Evolutionary conservation across 345 rosid species (phyloP), one percentile per base, ranked within the genome.

Genomic region (Corchorus olitorius): DNA sequence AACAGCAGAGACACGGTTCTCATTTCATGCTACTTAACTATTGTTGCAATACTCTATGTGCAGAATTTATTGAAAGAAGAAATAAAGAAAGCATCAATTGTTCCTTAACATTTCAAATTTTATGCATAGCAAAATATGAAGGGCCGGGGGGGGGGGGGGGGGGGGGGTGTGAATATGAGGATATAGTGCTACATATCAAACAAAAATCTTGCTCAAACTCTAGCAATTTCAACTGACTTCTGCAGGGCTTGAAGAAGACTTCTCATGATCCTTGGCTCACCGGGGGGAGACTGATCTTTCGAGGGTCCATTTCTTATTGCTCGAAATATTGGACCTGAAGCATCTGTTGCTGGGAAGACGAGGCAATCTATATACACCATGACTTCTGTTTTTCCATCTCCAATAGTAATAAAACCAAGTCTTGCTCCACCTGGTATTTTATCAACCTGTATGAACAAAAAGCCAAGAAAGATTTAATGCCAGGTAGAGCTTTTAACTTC

Each of bases 221-320:
- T 88, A 79, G 99, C 90, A 60, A 95, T 83, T 75, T 87, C 87
- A 60, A 90, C 89, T 0, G 97, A 93, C 81, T 78, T 88, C 83
- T 88, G 79, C 35, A 93, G 89, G 41, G 97, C 98, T 17, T 83
- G 88, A 48, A 91, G 92, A 66, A 93, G 94, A 55, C 98, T 92
- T 88, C 98, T 91, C 98, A 91, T 91, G 88, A 95, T 93, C 74
- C 96, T 92, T 17, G 94, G 93, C 79, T 93, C 97, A 45, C 97
- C 96, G 0, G 99, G 98, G 43, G 97, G 94, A 22, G 94, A 76
- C 63, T 82, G 80, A 55, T 89, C 91, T 81, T 90, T 95, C 76
- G 78, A 41, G 22, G 82, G 77, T 6, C 98, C 99, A 46, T 92
- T 88, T 78, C 98, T 89, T 50, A 87, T 79, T 4, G 97, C 99